Percentiles rank a stretch among this genome's conserved stretches.
phyloP scores from a whole-genome alignment of 169 alveolate species.

The Plasmodium sp. region DNA sequence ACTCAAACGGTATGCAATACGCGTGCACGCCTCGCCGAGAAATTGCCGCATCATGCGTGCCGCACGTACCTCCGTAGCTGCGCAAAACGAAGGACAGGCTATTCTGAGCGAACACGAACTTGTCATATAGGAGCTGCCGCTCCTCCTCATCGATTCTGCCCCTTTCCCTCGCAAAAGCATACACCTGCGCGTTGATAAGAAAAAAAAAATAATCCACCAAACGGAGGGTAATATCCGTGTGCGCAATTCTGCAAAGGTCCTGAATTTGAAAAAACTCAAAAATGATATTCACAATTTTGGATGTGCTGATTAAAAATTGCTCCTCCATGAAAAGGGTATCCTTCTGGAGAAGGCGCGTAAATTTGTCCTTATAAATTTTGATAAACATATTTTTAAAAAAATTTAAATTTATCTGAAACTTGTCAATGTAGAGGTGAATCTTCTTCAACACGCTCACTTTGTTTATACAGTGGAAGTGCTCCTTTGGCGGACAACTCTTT shows the following conservation, averaged over 20 bases:
- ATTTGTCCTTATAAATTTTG: conserved; percentile 42
- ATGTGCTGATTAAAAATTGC: conserved; percentile 27
- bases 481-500: background rate
- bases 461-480: conserved; percentile 2
- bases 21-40: background rate
- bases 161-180: background rate
- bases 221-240: conserved; percentile 19
- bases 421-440: conserved; percentile 42
- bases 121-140: conserved; percentile 18
- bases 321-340: conserved; percentile 36
- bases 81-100: conserved; percentile 35
- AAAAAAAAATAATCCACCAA: conserved; percentile 65
- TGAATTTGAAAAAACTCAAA: conserved; percentile 65
- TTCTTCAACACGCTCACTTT: conserved; percentile 40
- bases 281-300: conserved; percentile 31
- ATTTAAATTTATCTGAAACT: conserved; percentile 28
- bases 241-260: conserved; percentile 34
- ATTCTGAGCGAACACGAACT: conserved; percentile 31
- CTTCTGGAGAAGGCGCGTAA: conserved; percentile 27
- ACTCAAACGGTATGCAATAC: background rate
- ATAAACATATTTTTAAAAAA: conserved; percentile 54
- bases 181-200: conserved; percentile 26
- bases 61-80: conserved; percentile 27
- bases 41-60: background rate
- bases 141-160: conserved; percentile 24